Base-by-base conservation (phyloP, 2,329 filamentous ascomycete species). In the Gaeumannomyces sp. region DNA sequence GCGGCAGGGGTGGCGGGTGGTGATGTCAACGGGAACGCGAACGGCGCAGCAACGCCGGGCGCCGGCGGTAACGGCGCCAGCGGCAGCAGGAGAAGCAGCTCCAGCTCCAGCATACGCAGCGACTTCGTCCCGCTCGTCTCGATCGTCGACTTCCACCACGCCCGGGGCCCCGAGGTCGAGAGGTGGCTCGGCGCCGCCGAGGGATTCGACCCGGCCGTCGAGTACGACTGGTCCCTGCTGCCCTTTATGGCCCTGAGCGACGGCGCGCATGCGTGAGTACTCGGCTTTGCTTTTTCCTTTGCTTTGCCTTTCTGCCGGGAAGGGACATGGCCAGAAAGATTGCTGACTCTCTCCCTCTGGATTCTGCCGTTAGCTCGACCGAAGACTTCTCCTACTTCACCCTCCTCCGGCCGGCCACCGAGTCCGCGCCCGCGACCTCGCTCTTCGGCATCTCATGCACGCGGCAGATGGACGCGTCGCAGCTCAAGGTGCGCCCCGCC, bases 341-440 rank as follows among this genome's bases (percentile, higher is more conserved):
- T 13, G n/a, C 38, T 29, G 25, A 50, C 29, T 22, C 33, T 38
- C 35, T 11, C 14, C 11, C 31, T 33, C 33, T 27, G 13, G 5
- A 45, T 3, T 11, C 14, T 45, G 10, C 33, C 28, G 3, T 59
- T 72, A 95, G 91, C 65, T 89, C 91, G 28, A 90, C 89, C 65
- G 95, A 99, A 78, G 95, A 98, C 78, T 99, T 98, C 80, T 97
- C 93, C 63, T 99, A 99, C 80, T 99, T 99, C 76, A 98, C 94
- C 11, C 87, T 99, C 63, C 83, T 92, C 66, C 86, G 87, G 35
- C 86, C 88, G 60, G 83, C 82, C 64, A 82, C 78, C 68, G 77
- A 87, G 35, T 92, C 91, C 4, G 74, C 79, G 45, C 85, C 89
- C 8, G 86, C 87, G 35, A 93, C 91, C 2, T 96, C 92, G 29